Evolutionary conservation across 768 basidiomycete genomes (phyloP).

Genomic region (Lyophyllum shimeji): DNA sequence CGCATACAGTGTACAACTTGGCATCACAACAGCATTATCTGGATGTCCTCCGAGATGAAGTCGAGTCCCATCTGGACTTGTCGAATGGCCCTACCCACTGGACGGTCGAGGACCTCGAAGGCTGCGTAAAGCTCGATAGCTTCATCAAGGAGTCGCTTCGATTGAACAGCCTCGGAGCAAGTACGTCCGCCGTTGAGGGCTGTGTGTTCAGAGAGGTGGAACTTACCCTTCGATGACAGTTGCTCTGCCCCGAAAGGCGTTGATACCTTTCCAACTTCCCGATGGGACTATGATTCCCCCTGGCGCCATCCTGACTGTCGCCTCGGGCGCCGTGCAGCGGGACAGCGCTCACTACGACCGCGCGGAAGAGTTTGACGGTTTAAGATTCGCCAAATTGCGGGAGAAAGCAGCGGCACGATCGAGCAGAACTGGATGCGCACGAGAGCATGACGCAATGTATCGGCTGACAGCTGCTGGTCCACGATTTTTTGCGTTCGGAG

Average conservation of each 20-base stretch:
- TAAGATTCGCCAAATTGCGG: constrained; percentile 32
- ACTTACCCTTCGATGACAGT: too few species aligned
- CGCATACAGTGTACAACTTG: constrained; percentile 28
- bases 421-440: constrained; percentile 16
- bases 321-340: constrained; percentile 10
- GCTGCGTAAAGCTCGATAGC: constrained; percentile 29
- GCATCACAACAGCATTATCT: constrained; percentile 25
- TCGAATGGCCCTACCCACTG: background rate
- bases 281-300: constrained; percentile 8
- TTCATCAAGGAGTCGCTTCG: constrained; percentile 35
- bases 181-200: constrained; percentile 19
- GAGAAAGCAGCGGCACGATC: background rate
- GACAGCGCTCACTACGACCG: constrained; percentile 29
- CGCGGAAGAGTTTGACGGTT: constrained; percentile 38
- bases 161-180: constrained; percentile 23
- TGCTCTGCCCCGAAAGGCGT: constrained; percentile 20
- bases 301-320: constrained; percentile 8
- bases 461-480: constrained; percentile 23
- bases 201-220: too few species aligned
- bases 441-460: constrained; percentile 22
- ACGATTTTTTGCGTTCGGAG: constrained; percentile 34
- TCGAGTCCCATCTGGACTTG: constrained; percentile 22
- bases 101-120: constrained; percentile 9
- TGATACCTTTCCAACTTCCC: constrained; percentile 12
- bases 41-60: constrained; percentile 31